These are phyloP conservation scores for Lyophyllum shimeji DNA, from an alignment of 768 basidiomycete genomes.

Conservation along the genomic window DNA sequence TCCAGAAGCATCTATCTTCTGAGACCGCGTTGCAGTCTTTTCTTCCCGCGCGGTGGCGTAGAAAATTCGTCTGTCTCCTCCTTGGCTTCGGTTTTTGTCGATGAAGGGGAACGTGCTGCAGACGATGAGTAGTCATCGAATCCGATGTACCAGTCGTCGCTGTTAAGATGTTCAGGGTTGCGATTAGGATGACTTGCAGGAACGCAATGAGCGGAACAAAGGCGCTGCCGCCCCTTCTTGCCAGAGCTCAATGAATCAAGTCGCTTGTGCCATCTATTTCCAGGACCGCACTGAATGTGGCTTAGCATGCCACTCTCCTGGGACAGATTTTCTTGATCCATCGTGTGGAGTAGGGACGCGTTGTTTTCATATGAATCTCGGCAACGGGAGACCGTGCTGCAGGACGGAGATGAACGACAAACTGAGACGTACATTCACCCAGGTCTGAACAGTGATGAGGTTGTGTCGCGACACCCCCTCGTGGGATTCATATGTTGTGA, in stretches of 20 bases:
- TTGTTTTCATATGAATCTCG: neutral
- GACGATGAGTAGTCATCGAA: neutral
- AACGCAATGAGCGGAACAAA: neutral
- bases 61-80: neutral
- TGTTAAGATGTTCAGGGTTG: slow-evolving; percentile 2
- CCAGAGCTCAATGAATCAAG: neutral
- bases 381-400: neutral
- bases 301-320: neutral
- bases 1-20: no score
- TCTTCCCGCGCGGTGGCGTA: neutral
- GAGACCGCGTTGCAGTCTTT: neutral
- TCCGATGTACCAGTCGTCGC: neutral
- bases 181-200: neutral
- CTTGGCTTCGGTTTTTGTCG: neutral
- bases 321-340: neutral
- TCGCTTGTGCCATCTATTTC: neutral
- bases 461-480: neutral
- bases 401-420: slow-evolving; percentile 3
- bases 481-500: neutral
- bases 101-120: neutral
- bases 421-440: neutral
- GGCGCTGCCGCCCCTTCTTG: neutral
- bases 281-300: neutral
- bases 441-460: neutral
- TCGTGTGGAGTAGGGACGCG: neutral